Conservation (phyloP, 192 early-diverging fungal species). For the Coemansia sp. region DNA sequence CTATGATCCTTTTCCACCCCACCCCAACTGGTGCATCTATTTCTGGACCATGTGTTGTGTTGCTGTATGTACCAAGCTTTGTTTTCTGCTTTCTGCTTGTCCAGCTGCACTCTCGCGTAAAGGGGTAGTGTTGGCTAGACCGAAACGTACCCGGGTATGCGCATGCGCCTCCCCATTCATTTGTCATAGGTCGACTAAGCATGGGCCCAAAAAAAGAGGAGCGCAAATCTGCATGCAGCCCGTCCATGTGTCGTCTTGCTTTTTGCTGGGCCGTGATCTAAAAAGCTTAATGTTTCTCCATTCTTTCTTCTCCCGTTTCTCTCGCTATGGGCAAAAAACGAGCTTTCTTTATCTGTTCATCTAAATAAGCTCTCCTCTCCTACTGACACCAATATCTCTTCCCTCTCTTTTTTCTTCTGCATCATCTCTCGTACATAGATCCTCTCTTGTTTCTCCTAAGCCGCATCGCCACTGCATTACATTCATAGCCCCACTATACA, state of each 20-base stretch:
- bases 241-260: background rate
- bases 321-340: slow-evolving; percentile 1
- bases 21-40: background rate
- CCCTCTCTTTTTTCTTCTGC: background rate
- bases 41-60: background rate
- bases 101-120: background rate
- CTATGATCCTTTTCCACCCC: background rate
- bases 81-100: background rate
- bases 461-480: slow-evolving; percentile 6
- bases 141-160: background rate
- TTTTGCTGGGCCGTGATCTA: background rate
- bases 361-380: background rate
- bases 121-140: background rate
- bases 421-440: background rate
- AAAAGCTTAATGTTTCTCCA: slow-evolving; percentile 8
- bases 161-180: slow-evolving; percentile 10
- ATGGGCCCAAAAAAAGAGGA: slow-evolving; percentile 2
- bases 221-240: slow-evolving; percentile 10
- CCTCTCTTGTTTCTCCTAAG: background rate
- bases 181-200: slow-evolving; percentile 7
- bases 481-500: background rate
- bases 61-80: background rate
- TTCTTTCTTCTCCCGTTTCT: background rate
- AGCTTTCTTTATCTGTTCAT: background rate
- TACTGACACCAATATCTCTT: background rate